Percentiles rank a stretch among this genome's conserved stretches.
Conservation (phyloP, 2,329 filamentous ascomycete species). For the Chrysosporium queenslandicum region DNA sequence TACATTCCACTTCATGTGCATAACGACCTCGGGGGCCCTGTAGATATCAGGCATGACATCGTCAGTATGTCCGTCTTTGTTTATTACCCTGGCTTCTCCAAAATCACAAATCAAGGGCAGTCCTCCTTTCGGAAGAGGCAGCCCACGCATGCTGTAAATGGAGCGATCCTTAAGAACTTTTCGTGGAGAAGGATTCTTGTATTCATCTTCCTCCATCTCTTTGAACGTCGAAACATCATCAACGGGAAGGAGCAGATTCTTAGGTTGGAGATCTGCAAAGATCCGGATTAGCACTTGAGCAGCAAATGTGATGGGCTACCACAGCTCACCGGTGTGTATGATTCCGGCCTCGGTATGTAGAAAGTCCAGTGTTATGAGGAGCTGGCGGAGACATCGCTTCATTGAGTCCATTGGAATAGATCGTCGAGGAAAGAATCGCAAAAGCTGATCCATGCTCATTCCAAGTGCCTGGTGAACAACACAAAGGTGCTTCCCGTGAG, state of each 20-base stretch:
- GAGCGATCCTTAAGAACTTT: conserved; percentile 14
- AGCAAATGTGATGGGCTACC: not conserved
- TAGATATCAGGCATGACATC: conserved; percentile 21
- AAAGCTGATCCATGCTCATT: conserved; percentile 9
- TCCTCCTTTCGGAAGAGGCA: conserved; percentile 8
- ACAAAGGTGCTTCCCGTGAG: conserved; percentile 11
- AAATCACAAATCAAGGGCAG: conserved; percentile 12
- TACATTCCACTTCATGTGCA: conserved; percentile 20
- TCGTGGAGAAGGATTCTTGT: conserved; percentile 6
- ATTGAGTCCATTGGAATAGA: conserved; percentile 9
- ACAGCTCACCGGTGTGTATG: conserved; percentile 6
- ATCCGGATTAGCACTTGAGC: not conserved
- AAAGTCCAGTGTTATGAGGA: conserved; percentile 6
- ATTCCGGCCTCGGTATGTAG: conserved; percentile 4
- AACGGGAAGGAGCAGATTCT: conserved; percentile 12
- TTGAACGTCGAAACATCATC: not conserved
- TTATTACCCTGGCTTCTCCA: conserved; percentile 6
- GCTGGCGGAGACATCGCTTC: conserved; percentile 9
- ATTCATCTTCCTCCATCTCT: not conserved
- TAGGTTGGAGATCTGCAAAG: conserved; percentile 11
- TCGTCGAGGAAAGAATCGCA: not conserved
- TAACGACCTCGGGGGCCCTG: conserved; percentile 20
- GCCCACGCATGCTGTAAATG: conserved; percentile 6
- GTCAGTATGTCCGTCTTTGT: not conserved
- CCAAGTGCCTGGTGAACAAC: conserved; percentile 12